phyloP scores from a whole-genome alignment of 2,329 filamentous ascomycete species.

The Cordyceps pruinosa region DNA sequence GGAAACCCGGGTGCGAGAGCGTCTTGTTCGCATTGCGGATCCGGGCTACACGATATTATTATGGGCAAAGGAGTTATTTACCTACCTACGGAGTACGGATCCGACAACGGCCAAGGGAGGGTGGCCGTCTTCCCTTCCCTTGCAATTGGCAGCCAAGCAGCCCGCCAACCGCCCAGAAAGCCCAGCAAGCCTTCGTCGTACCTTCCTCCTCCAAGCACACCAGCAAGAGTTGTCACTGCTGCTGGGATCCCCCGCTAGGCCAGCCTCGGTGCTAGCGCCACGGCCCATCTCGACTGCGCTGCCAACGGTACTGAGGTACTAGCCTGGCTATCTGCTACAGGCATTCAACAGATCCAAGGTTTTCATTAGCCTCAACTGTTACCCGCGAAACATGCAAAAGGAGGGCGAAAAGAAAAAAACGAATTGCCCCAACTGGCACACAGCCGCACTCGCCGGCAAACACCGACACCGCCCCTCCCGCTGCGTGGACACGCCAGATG shows the following conservation, averaged over 20 bases:
- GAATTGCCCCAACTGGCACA: constrained; percentile 10
- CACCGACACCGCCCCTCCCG: constrained; percentile 5
- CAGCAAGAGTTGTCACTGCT: background rate
- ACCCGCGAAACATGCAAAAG: background rate
- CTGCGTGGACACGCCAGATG: background rate
- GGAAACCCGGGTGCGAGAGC: constrained; percentile 4
- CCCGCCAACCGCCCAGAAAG: no score
- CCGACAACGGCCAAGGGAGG: background rate
- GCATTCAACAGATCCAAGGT: constrained; percentile 11
- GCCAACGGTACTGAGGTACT: no score
- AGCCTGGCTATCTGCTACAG: no score
- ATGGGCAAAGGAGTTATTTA: background rate
- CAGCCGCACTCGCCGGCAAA: constrained; percentile 3
- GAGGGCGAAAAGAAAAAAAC: background rate
- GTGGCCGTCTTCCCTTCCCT: background rate
- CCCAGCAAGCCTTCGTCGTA: no score
- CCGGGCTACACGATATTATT: background rate
- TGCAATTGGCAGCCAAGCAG: background rate
- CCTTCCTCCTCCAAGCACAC: no score
- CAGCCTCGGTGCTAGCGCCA: background rate
- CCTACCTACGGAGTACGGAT: background rate
- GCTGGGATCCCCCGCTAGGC: background rate
- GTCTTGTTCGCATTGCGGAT: background rate
- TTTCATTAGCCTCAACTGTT: constrained; percentile 6
- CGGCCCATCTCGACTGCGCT: no score